These are phyloP conservation scores for Ascochyta pisi DNA, from an alignment of 2,329 filamentous ascomycete species.

Conservation along the genomic window DNA sequence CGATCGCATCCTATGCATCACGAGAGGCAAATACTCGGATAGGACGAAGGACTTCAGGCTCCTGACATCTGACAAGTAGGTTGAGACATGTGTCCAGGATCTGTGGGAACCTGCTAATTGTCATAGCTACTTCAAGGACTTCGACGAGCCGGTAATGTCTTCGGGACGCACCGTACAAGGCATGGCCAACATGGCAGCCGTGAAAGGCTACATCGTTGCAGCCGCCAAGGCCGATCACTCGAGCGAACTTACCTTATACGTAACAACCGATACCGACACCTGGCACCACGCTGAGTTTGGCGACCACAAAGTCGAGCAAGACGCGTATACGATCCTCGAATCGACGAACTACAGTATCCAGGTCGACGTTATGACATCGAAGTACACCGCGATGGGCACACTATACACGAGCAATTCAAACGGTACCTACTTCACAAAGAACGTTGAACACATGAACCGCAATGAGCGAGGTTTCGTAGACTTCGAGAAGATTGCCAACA, in stretches of 20 bases:
- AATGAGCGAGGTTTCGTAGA: constrained; percentile 79
- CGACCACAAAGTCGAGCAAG: constrained; percentile 82
- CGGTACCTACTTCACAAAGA: constrained; percentile 92
- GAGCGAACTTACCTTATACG: constrained; percentile 89
- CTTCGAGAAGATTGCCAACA: constrained; percentile 90
- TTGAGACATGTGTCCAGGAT: background rate
- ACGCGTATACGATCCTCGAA: constrained; percentile 90
- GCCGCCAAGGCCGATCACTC: constrained; percentile 81
- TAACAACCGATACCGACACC: constrained; percentile 79
- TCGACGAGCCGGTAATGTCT: constrained; percentile 78
- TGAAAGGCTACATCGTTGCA: constrained; percentile 86
- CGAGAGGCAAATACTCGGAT: constrained; percentile 73
- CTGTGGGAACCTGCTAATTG: constrained; percentile 22
- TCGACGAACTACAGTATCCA: constrained; percentile 98
- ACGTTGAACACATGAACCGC: constrained; percentile 91
- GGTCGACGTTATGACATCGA: constrained; percentile 83
- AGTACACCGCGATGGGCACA: constrained; percentile 76
- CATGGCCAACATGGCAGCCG: constrained; percentile 79
- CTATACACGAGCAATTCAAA: constrained; percentile 97
- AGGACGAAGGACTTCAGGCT: constrained; percentile 78
- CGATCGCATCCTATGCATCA: constrained; percentile 80
- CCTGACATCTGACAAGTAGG: constrained; percentile 74
- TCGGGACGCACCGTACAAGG: constrained; percentile 77
- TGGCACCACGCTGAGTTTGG: constrained; percentile 95
- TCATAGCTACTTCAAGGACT: constrained; percentile 69